Conservation (phyloP, 352 stramenopile genomes). For the Plasmopara halstedii region DNA sequence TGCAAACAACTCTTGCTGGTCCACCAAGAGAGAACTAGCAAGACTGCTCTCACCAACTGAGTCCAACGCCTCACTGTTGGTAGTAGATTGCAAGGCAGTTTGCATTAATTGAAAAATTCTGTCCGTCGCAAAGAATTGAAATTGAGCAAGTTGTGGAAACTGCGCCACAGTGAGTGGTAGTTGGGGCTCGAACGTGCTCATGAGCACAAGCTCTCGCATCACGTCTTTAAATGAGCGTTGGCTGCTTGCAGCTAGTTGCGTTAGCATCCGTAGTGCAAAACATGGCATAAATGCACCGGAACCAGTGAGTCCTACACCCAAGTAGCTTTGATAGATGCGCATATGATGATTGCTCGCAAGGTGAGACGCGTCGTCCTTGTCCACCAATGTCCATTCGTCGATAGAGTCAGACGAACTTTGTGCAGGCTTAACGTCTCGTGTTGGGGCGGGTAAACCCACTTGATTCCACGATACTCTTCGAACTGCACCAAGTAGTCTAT, state of each 20-base stretch:
- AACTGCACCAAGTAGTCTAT: constrained; percentile 52
- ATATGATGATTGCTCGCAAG: constrained; percentile 55
- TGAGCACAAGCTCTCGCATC: constrained; percentile 58
- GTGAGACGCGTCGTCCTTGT: constrained; percentile 29
- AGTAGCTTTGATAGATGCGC: constrained; percentile 72
- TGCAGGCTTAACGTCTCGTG: constrained; percentile 7
- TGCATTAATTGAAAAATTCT: constrained; percentile 78
- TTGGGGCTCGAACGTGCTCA: constrained; percentile 54
- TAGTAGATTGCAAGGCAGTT: constrained; percentile 47
- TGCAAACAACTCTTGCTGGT: constrained; percentile 64
- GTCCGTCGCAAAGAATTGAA: constrained; percentile 73
- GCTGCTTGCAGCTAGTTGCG: constrained; percentile 59
- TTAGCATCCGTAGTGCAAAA: constrained; percentile 79
- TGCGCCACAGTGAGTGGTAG: constrained; percentile 29
- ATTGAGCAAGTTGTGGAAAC: constrained; percentile 55
- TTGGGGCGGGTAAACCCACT: constrained; percentile 43
- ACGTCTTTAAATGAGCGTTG: constrained; percentile 72
- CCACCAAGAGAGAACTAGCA: constrained; percentile 39
- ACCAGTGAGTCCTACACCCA: constrained; percentile 57
- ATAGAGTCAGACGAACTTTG: constrained; percentile 1
- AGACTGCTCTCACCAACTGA: constrained; percentile 26
- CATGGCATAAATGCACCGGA: constrained; percentile 57
- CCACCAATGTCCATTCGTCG: constrained; percentile 18
- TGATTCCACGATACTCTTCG: constrained; percentile 65
- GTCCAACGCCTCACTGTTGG: constrained; percentile 52